Percentiles rank a stretch among this genome's conserved stretches.
Conservation (phyloP, 495 filamentous ascomycete species). For the Penicillium crystallinum region DNA sequence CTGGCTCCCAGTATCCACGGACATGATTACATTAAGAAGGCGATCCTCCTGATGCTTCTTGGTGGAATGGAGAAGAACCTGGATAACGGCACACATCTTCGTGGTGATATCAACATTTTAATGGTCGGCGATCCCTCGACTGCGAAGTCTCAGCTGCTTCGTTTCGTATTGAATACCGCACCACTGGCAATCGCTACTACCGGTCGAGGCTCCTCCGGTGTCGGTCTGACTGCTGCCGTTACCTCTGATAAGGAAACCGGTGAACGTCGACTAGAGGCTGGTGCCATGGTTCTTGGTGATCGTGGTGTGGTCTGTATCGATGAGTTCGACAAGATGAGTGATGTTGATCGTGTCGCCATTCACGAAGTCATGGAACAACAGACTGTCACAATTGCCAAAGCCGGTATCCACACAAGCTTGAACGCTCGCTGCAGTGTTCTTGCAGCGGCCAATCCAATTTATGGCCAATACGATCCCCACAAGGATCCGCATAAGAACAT, state of each 20-base stretch:
- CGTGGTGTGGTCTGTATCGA: conserved; percentile 98
- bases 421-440: conserved; percentile 97
- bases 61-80: conserved; percentile 98
- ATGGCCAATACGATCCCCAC: conserved; percentile 96
- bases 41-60: conserved; percentile 94
- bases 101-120: conserved; percentile 98
- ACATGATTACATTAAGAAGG: conserved; percentile 97
- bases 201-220: conserved; percentile 92
- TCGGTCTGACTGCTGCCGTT: conserved; percentile 96
- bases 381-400: conserved; percentile 98
- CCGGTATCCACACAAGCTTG: conserved; percentile 95
- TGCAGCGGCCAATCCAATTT: conserved; percentile 95
- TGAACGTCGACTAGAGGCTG: conserved; percentile 89
- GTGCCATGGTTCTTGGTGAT: conserved; percentile 98
- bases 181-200: conserved; percentile 97
- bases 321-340: conserved; percentile 99
- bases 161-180: conserved; percentile 96
- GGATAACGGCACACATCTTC: conserved; percentile 94
- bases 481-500: conserved; percentile 99
- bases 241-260: conserved; percentile 97
- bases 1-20: conserved; percentile 97
- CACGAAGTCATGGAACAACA: conserved; percentile 99
- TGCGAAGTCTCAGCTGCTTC: conserved; percentile 94
- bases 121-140: conserved; percentile 99
- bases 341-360: conserved; percentile 95